phyloP scores from a whole-genome alignment of 1,284 basidiomycete genomes.

The Athelia sp. region DNA sequence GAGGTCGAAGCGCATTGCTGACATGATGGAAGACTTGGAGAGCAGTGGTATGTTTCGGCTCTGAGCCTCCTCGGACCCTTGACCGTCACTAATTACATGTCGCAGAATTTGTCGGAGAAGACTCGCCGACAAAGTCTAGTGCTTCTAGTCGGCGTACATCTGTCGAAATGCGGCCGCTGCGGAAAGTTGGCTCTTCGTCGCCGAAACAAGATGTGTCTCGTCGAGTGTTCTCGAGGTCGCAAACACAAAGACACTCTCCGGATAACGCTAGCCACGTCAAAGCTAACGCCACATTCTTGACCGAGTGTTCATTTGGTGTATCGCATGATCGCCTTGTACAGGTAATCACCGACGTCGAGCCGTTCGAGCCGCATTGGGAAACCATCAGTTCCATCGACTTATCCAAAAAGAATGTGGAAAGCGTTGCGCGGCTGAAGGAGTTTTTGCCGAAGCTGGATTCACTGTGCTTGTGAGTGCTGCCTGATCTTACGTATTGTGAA shows the following conservation, averaged over 20 bases:
- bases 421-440: constrained; percentile 89
- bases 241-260: constrained; percentile 27
- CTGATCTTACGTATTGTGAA: constrained; percentile 3
- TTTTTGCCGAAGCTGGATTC: constrained; percentile 85
- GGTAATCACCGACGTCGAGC: constrained; percentile 92
- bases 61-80: no score
- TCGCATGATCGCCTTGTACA: constrained; percentile 88
- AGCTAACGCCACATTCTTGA: constrained; percentile 79
- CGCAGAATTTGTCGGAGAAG: constrained; percentile 40
- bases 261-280: constrained; percentile 16
- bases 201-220: constrained; percentile 27
- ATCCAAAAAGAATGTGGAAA: constrained; percentile 77
- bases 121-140: constrained; percentile 62
- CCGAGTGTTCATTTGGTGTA: constrained; percentile 92
- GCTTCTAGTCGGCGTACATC: constrained; percentile 30
- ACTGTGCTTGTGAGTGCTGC: constrained; percentile 66
- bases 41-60: constrained; percentile 47
- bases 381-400: constrained; percentile 74
- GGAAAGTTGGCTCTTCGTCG: constrained; percentile 28
- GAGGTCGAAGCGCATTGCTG: constrained; percentile 73
- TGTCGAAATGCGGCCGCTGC: constrained; percentile 44
- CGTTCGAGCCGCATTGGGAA: constrained; percentile 96
- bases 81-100: no score
- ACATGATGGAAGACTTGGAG: constrained; percentile 70
- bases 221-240: constrained; percentile 43